A percentile compares a stretch with the other conserved stretches of the same genome.
phyloP scores from a whole-genome alignment of 2,329 filamentous ascomycete species.

The Biscogniauxia marginata region DNA sequence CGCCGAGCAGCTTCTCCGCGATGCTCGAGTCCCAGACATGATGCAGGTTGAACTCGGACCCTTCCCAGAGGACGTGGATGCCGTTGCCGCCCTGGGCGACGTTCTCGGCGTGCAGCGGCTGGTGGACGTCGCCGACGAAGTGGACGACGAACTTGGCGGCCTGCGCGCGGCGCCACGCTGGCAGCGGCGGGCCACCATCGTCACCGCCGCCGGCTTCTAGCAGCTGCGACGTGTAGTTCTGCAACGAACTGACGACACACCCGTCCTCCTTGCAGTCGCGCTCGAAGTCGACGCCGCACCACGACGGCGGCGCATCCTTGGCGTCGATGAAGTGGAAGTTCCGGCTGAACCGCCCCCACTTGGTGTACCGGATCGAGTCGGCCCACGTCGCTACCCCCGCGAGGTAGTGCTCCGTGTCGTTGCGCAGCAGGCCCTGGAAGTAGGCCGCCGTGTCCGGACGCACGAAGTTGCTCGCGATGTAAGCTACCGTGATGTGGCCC shows the following conservation, averaged over 20 bases:
- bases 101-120: constrained; percentile 66
- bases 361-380: constrained; percentile 63
- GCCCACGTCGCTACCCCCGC: constrained; percentile 66
- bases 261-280: constrained; percentile 63
- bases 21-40: constrained; percentile 73
- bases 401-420: constrained; percentile 56
- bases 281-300: constrained; percentile 58
- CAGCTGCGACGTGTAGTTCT: constrained; percentile 59
- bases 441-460: constrained; percentile 52
- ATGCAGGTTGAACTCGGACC: constrained; percentile 62
- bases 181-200: constrained; percentile 28
- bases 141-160: constrained; percentile 67
- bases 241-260: constrained; percentile 61
- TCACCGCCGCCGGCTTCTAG: constrained; percentile 37
- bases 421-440: constrained; percentile 57
- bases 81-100: constrained; percentile 66
- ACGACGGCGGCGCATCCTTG: constrained; percentile 58
- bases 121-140: constrained; percentile 69
- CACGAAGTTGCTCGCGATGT: constrained; percentile 61
- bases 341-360: constrained; percentile 60
- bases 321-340: constrained; percentile 71
- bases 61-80: constrained; percentile 63
- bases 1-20: constrained; percentile 62
- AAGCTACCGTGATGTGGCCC: constrained; percentile 65
- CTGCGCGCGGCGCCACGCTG: constrained; percentile 48